phyloP scores from a whole-genome alignment of 768 basidiomycete species.

The Leucocoprinus sp. region DNA sequence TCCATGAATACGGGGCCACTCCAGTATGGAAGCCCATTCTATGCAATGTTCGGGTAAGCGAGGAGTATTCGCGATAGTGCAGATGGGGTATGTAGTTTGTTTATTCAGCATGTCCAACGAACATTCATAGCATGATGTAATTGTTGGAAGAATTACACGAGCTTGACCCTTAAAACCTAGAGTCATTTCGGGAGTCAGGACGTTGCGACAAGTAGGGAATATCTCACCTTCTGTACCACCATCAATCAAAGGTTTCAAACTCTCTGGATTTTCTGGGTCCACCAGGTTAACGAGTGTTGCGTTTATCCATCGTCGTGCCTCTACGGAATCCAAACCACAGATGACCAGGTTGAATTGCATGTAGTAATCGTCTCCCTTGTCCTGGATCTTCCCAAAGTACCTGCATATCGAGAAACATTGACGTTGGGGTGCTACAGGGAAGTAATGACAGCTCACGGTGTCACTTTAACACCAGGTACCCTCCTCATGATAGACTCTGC shows the following conservation, averaged over 20 bases:
- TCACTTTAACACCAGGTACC: constrained; percentile 93
- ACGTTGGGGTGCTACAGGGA: background rate
- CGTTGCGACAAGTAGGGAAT: background rate
- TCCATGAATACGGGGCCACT: constrained; percentile 93
- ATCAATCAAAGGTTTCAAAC: constrained; percentile 93
- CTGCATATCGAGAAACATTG: constrained; percentile 30
- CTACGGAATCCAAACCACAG: constrained; percentile 94
- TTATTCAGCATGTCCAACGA: constrained; percentile 98
- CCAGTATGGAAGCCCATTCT: constrained; percentile 97
- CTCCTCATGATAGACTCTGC: constrained; percentile 97
- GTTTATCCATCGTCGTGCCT: constrained; percentile 98
- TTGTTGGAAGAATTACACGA: constrained; percentile 89
- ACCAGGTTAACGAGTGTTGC: constrained; percentile 94
- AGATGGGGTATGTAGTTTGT: constrained; percentile 94
- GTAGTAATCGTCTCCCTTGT: constrained; percentile 93
- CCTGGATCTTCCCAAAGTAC: constrained; percentile 96
- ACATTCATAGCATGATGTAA: constrained; percentile 97
- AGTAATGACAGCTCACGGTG: constrained; percentile 57
- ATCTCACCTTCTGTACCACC: constrained; percentile 91
- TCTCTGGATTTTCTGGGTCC: constrained; percentile 88
- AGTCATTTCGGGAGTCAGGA: no score
- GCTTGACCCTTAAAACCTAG: constrained; percentile 98
- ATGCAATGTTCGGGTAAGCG: constrained; percentile 98
- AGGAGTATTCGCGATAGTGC: constrained; percentile 98
- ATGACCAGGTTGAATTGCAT: constrained; percentile 95